Evolutionary conservation across 805 yeast species (phyloP), one percentile per base, ranked within the genome.

Genomic region (Ogataea pilisensis): DNA sequence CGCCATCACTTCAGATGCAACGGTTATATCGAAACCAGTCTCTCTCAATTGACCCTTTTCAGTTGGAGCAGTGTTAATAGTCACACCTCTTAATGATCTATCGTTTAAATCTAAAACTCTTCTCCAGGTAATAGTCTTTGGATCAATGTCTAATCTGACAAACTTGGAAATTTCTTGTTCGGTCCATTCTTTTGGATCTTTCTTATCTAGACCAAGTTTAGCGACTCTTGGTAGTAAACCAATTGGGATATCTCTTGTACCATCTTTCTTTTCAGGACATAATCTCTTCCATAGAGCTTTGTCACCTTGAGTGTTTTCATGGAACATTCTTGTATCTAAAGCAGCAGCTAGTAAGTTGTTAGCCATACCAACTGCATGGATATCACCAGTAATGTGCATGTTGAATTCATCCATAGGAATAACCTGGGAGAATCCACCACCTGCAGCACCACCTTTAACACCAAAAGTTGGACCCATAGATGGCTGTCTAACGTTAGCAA

Each of bases 381-480:
- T 91, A 63, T 91, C 99, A 61, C 98, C 98, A 37, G 98, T 91
- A 51, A 91, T 73, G 63, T 91, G 98, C 86, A 93, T 79, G 70
- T 93, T 91, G 73, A 91, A 91, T 68, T 91, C 97, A 65, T 91
- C 99, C 97, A 91, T 91, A 38, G 98, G 98, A 54, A 91, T 90
- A 34, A 91, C 98, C 68, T 91, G 98, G 2, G 98, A 77, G 65
- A 89, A 91, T 35, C 98, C 98, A 61, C 98, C 99, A 55, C 99
- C 99, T 16, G 98, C 98, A 43, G 99, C 99, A 65, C 98, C 98
- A 58, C 99, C 99, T 69, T 91, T 91, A 55, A 91, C 89, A 64
- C 99, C 99, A 57, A 91, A 91, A 16, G 98, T 91, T 38, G 99
- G 99, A 30, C 98, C 98, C 96, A 91, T 88, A 8, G 95, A 85